These are phyloP conservation scores for Ceratocystis colombiana DNA, from an alignment of 2,329 filamentous ascomycete species.

Conservation along the genomic window DNA sequence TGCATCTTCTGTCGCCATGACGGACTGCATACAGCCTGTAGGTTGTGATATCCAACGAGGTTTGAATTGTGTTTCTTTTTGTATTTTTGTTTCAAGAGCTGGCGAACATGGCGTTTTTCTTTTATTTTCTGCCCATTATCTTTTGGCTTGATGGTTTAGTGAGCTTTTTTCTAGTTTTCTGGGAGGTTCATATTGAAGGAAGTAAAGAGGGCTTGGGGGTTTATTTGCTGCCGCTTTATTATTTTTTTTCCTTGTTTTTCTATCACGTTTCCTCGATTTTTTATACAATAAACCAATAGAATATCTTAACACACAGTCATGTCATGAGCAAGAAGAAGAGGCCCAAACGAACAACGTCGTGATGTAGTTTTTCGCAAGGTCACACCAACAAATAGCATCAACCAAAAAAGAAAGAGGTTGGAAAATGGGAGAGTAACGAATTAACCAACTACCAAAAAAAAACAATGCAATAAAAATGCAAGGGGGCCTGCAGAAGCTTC, in stretches of 20 bases:
- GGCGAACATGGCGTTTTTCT: constrained; percentile 9
- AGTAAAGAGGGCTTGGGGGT: neutral
- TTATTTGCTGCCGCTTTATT: neutral
- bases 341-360: neutral
- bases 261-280: neutral
- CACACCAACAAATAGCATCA: neutral
- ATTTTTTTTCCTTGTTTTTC: neutral
- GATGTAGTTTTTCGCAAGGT: neutral
- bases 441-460: neutral
- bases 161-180: neutral
- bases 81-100: neutral
- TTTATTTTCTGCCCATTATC: neutral
- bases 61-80: constrained; percentile 13
- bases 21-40: neutral
- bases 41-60: neutral
- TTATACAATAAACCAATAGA: neutral
- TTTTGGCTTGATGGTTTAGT: neutral
- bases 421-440: neutral
- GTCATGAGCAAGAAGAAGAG: neutral
- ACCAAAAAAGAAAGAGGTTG: constrained; percentile 10
- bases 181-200: neutral
- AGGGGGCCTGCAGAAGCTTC: constrained; percentile 16
- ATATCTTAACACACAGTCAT: too few species aligned
- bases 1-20: too few species aligned
- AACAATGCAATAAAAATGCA: neutral